These are phyloP conservation scores for Rugonectria rugulosa DNA, from an alignment of 2,329 filamentous ascomycete species.

Conservation along the genomic window DNA sequence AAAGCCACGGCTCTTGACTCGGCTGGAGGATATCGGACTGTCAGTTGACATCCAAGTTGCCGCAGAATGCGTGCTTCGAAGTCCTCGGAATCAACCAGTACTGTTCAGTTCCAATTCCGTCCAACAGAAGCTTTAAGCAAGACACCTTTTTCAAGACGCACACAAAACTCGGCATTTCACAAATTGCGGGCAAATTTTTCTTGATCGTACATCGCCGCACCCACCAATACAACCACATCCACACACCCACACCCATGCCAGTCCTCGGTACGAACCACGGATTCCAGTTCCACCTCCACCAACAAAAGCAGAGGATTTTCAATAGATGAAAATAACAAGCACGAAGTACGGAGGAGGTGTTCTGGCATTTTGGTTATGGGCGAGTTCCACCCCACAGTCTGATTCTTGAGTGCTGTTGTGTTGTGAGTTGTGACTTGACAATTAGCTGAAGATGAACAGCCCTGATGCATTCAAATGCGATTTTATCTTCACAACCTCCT, in stretches of 20 bases:
- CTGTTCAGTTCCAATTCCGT: conserved; percentile 2
- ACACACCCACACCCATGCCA: conserved; percentile 9
- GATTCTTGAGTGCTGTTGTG: too few species aligned
- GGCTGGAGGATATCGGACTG: conserved; percentile 21
- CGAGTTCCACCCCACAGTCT: background rate
- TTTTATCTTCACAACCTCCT: background rate
- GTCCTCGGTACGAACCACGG: conserved; percentile 3
- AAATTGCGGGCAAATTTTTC: background rate
- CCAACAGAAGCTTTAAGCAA: background rate
- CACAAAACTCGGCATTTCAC: conserved; percentile 1
- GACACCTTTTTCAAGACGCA: conserved; percentile 4
- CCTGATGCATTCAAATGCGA: background rate
- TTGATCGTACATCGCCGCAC: background rate
- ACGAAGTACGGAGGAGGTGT: background rate
- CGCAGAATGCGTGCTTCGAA: background rate
- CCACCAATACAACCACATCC: background rate
- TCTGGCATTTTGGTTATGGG: too few species aligned
- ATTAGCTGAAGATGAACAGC: too few species aligned
- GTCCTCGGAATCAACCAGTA: conserved; percentile 9
- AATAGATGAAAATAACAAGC: conserved; percentile 5
- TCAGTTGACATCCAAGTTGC: background rate
- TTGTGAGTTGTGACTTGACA: too few species aligned
- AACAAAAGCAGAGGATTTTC: conserved; percentile 12
- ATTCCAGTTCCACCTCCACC: conserved; percentile 13
- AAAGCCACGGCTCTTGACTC: conserved; percentile 28